phyloP scores from a whole-genome alignment of 139 green algal genomes.

The Asterochloris erici region DNA sequence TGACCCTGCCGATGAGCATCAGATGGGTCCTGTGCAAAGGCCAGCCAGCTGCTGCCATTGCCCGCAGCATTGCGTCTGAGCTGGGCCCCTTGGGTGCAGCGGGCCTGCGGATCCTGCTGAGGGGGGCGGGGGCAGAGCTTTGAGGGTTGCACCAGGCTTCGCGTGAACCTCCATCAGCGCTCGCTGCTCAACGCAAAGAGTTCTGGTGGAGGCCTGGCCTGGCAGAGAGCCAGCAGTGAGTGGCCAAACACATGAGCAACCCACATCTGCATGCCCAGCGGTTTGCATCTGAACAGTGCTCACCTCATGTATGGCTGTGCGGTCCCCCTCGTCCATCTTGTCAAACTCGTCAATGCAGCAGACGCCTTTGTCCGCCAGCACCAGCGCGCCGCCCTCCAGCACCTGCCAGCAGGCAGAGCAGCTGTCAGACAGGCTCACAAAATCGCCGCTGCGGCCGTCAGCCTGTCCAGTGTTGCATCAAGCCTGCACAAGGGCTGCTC shows the following conservation, averaged over 20 bases:
- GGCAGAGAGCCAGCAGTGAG: neutral
- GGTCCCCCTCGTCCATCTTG: constrained; percentile 99
- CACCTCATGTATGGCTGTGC: constrained; percentile 98
- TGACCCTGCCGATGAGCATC: too few species aligned
- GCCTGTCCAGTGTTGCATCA: neutral
- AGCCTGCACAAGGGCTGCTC: neutral
- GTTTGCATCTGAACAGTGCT: neutral
- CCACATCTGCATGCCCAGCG: neutral
- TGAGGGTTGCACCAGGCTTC: too few species aligned
- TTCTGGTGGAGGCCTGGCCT: too few species aligned
- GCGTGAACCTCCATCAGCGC: too few species aligned
- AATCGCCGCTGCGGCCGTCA: neutral
- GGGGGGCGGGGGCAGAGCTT: too few species aligned
- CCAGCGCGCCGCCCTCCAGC: constrained; percentile 95
- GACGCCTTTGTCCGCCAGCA: constrained; percentile 97
- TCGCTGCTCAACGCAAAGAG: too few species aligned
- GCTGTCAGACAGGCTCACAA: neutral
- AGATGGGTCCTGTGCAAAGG: too few species aligned
- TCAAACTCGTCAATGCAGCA: constrained; percentile 99
- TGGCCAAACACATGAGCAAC: neutral
- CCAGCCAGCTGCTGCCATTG: too few species aligned
- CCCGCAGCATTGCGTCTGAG: too few species aligned
- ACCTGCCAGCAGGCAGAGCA: constrained; percentile 6
- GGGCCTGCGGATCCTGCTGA: too few species aligned
- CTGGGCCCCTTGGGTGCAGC: too few species aligned